Evolutionary conservation across 2,329 filamentous ascomycete genomes (phyloP), one percentile per base, ranked within the genome.

Genomic region (Amesomyces nigricolor): DNA sequence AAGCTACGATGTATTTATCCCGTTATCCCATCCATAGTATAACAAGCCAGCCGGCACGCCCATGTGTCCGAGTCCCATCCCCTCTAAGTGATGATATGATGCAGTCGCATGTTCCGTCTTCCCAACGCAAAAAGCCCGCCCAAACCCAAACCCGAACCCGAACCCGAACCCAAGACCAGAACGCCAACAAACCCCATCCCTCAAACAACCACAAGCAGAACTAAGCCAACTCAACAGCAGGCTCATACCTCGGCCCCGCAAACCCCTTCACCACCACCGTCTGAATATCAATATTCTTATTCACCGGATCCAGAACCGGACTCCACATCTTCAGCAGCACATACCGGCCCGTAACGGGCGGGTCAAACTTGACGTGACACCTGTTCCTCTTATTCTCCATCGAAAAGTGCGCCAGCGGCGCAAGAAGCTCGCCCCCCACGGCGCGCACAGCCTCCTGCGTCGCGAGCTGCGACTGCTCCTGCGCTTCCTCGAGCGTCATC

Each of bases 261-360:
- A 86, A 96, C 0, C 92, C 92, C 65, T 88, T 86, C 1, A 86
- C 88, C 56, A 91, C 80, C 22, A 96, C 85, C 45, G 86, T 89
- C 69, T 96, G 88, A 39, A 97, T 90, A 67, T 96, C 91, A 61
- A 96, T 95, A 65, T 95, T 95, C 51, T 57, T 62, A 56, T 75
- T 75, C 5, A 68, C 64, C 4, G 81, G 77, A 47, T 85, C 82
- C 26, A 83, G 80, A 57, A 82, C 81, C 2, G 88, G 87, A 64
- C 86, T 91, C 88, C 90, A 96, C 69, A 96, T 82, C 75, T 96
- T 96, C 60, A 97, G 76, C 42, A 96, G 72, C 51, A 97, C 87
- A 68, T 88, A 95, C 54, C 89, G 82, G 5, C 88, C 89, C 10
- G 88, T 89, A 57, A 94, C 81, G 0, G 88, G 86, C 54, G 89